Evolutionary conservation across 176 grass and related monocot species (phyloP), one percentile per base, ranked within the genome.

Genomic region (Dactylis glomerata): DNA sequence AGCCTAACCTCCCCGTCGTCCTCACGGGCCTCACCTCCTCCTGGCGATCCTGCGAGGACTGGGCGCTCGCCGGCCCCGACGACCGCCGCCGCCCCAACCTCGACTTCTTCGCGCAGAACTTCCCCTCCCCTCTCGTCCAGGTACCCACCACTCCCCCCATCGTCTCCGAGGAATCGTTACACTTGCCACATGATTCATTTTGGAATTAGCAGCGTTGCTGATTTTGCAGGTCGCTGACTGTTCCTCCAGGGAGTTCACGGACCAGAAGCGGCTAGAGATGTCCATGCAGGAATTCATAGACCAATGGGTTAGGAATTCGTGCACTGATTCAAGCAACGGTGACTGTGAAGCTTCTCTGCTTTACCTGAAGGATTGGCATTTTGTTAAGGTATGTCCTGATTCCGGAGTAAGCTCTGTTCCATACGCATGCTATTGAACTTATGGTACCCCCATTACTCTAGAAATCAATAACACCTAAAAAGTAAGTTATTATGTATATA

Each of bases 281-380:
- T 88, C 92, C 6, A 77, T 98, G 79, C 76, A 71, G 23, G 92
- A 98, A 80, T 92, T 92, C 77, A 77, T 92, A 12, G 82, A 72
- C 77, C 70, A 86, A n/a, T 98, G 92, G 92, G n/a, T 59, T 54
- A 37, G 68, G 31, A 38, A 74, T 71, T 82, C 86, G 45, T 23
- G 49, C 32, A 8, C 56, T 80, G 70, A 20, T 69, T 76, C 76
- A 5, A 82, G 32, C 17, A 69, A 64, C 46, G 88, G 33, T 4
- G 33, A 86, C 63, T 33, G 34, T 2, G 52, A 51, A 20, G 51
- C 77, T 10, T 85, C 92, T 49, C 76, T 92, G 49, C 75, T 90
- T 7, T 98, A 98, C 54, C 92, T 98, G 57, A 98, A 95, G 88
- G 92, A 98, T 78, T 98, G 96, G 92, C 92, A 98, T 90, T 98